Evolutionary conservation across 2,329 filamentous ascomycete species (phyloP).

Genomic region (Calonectria pauciramosa): DNA sequence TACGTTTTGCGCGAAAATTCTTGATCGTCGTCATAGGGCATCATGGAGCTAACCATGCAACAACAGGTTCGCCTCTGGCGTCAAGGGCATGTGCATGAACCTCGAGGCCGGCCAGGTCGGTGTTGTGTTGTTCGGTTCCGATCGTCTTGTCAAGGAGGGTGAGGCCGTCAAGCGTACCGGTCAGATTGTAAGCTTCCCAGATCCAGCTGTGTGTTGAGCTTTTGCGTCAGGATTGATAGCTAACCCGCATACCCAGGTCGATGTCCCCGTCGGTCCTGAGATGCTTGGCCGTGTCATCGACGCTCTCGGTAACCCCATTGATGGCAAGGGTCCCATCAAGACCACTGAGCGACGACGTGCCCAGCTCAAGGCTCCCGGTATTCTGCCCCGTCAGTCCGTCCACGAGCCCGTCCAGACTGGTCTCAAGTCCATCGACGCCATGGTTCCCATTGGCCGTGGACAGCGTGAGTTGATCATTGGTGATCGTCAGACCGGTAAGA

Average conservation of each 20-base stretch:
- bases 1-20: constrained; percentile 67
- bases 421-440: constrained; percentile 99
- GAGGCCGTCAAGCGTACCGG: constrained; percentile 99
- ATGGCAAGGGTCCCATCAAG: constrained; percentile 98
- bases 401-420: constrained; percentile 99
- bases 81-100: constrained; percentile 99
- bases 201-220: not conserved
- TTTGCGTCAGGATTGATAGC: not conserved
- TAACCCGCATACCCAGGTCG: constrained; percentile 74
- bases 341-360: constrained; percentile 93
- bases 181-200: constrained; percentile 84
- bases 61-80: constrained; percentile 94
- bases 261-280: constrained; percentile 93
- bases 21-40: constrained; percentile 20
- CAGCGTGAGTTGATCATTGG: constrained; percentile 99
- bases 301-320: constrained; percentile 98
- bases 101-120: constrained; percentile 99
- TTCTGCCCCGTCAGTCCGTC: constrained; percentile 96
- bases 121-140: constrained; percentile 99
- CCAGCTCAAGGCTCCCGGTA: constrained; percentile 98
- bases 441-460: constrained; percentile 99
- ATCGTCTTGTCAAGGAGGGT: constrained; percentile 99
- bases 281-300: constrained; percentile 98
- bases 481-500: constrained; percentile 99
- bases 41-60: constrained; percentile 36